Conservation (phyloP, 2,329 filamentous ascomycete species). For the Scolecobasidium constrictum region DNA sequence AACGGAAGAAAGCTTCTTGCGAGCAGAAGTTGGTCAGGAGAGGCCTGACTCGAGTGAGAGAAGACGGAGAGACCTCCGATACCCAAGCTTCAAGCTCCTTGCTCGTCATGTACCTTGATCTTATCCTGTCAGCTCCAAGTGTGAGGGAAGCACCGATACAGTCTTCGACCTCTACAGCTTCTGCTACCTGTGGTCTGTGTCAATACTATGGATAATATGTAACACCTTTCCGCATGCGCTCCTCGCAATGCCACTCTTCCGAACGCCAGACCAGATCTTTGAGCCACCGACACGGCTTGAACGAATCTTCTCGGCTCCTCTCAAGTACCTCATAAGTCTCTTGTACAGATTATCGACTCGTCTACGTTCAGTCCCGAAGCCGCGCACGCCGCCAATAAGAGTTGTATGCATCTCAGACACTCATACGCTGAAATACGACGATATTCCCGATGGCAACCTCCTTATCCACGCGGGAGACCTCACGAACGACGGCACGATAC, state of each 20-base stretch:
- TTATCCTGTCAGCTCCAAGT: too few species aligned
- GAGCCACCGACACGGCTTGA: slow-evolving; percentile 2
- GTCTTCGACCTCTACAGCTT: too few species aligned
- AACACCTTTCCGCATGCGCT: too few species aligned
- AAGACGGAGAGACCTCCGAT: too few species aligned
- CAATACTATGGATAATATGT: too few species aligned
- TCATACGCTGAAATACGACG: slow-evolving; percentile 50
- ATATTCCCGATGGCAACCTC: slow-evolving; percentile 69
- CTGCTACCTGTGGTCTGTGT: too few species aligned
- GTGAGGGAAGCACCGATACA: too few species aligned
- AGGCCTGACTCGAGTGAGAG: too few species aligned
- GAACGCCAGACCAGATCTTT: slow-evolving; percentile 1
- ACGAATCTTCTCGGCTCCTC: slow-evolving; percentile 4
- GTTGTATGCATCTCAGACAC: slow-evolving; percentile 89
- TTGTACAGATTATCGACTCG: slow-evolving; percentile 54
- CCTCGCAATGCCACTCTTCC: not conserved
- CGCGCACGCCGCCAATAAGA: slow-evolving; percentile 51
- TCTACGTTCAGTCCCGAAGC: slow-evolving; percentile 54
- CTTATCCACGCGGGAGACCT: slow-evolving; percentile 87
- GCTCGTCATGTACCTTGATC: too few species aligned
- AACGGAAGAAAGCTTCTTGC: too few species aligned
- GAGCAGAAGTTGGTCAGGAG: too few species aligned
- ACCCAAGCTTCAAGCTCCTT: too few species aligned
- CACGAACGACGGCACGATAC: slow-evolving; percentile 58
- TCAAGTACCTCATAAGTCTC: slow-evolving; percentile 39